Evolutionary conservation across 2,329 filamentous ascomycete species (phyloP), one percentile per base, ranked within the genome.

Genomic region (Exophiala xenobiotica): DNA sequence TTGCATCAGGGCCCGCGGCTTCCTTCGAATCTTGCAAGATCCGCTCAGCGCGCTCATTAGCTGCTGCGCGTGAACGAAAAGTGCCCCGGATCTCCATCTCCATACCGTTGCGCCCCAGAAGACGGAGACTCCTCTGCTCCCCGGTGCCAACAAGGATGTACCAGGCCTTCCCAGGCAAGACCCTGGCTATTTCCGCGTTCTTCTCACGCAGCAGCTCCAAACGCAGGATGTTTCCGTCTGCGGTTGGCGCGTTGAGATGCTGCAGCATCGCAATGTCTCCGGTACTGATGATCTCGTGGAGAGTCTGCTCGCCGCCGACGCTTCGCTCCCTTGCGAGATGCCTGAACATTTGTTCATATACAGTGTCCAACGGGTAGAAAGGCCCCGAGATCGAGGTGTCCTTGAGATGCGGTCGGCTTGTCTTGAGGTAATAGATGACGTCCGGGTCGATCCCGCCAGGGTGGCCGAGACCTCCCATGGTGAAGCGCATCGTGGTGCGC

Each of bases 331-430:
- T 20, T 11, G n/a, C n/a, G 9, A 49, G 23, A n/a, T 18, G 16
- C 2, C 4, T 11, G 23, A 16, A 35, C 7, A 49, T 7, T 23
- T 42, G 46, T n/a, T n/a, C 9, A 20, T 39, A 9, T 7, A 50
- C 23, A 8, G 18, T n/a, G 3, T 50, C 35, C 8, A 49, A n/a
- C 3, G 50, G 50, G 18, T 49, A 49, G 46, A 18, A 53, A 11
- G 50, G 50, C 1, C 50, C 50, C 8, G 50, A 53, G 7, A 53
- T 38, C 6, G 50, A 43, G 14, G 50, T 35, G 19, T 50, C 46
- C 20, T 50, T 14, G 35, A 50, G 20, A 24, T 53, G 46, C 7
- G 50, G 50, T 9, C 8, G 49, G 11, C 31, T 41, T 6, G 46
- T 45, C 37, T 49, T 40, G 24, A 49, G 19, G 23, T 52, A 49